Evolutionary conservation across 2,329 filamentous ascomycete genomes (phyloP).

Genomic region (Annulohypoxylon truncatum): DNA sequence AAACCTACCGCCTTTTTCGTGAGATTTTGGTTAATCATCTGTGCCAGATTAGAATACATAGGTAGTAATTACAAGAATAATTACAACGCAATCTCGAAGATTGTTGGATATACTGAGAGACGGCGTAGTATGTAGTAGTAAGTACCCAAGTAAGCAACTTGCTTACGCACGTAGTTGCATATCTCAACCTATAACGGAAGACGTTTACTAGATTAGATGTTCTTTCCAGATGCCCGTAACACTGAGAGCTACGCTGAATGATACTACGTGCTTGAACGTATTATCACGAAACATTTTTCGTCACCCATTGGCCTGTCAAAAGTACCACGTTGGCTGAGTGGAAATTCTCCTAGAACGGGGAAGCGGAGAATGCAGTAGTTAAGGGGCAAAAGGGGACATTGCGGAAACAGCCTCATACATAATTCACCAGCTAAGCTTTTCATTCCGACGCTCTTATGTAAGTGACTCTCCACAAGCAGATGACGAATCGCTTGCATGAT

Average conservation of each 20-base stretch:
- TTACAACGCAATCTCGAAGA: slow-evolving; percentile 3
- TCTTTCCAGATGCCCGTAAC: not conserved
- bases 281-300: slow-evolving; percentile 21
- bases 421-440: slow-evolving; percentile 6
- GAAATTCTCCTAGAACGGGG: slow-evolving; percentile 26
- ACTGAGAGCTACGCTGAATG: not conserved
- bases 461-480: not conserved
- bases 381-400: slow-evolving; percentile 17
- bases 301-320: slow-evolving; percentile 12
- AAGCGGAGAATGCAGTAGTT: slow-evolving; percentile 4
- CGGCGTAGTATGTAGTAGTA: slow-evolving; percentile 4
- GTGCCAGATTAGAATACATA: not conserved
- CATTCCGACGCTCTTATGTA: not conserved
- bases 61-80: too few species aligned
- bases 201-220: not conserved
- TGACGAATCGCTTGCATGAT: slow-evolving; percentile 11
- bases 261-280: slow-evolving; percentile 1
- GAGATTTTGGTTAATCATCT: not conserved
- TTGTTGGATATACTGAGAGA: not conserved
- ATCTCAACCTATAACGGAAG: not conserved
- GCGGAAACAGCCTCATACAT: slow-evolving; percentile 1
- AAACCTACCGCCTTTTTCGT: not conserved
- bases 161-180: not conserved
- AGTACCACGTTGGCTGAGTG: not conserved
- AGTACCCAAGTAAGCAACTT: not conserved